phyloP scores from a whole-genome alignment of 2,329 filamentous ascomycete genomes.

The Colletotrichum sp. region DNA sequence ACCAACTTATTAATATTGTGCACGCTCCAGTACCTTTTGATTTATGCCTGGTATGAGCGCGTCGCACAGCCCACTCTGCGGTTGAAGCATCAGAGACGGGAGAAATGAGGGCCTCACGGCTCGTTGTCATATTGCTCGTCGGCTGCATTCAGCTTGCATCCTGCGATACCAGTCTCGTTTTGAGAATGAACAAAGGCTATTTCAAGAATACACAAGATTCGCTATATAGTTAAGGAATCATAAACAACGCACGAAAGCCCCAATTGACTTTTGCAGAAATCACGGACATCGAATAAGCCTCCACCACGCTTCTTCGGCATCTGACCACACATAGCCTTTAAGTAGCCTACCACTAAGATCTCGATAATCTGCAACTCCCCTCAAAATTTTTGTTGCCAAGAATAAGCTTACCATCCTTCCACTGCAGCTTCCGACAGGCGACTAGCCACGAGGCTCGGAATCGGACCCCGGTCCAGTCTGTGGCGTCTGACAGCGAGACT shows the following conservation, averaged over 20 bases:
- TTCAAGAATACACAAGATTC: not conserved
- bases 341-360: not conserved
- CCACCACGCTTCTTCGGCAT: not conserved
- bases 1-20: not conserved
- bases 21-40: not conserved
- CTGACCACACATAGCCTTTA: not conserved
- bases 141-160: not conserved
- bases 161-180: not conserved
- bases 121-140: not conserved
- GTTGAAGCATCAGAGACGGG: not conserved
- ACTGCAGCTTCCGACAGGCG: not conserved
- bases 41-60: not conserved
- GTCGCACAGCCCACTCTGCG: not conserved
- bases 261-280: not conserved
- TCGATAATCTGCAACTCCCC: not conserved
- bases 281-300: not conserved
- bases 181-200: not conserved
- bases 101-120: not conserved
- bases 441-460: not conserved
- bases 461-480: not conserved
- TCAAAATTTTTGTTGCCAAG: not conserved
- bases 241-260: not conserved
- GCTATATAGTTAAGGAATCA: not conserved
- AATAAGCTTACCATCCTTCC: conserved; percentile 2
- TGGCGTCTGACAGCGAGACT: conserved; percentile 4